Conservation (phyloP, 2,329 filamentous ascomycete genomes). For the Emydomyces testavorans region DNA sequence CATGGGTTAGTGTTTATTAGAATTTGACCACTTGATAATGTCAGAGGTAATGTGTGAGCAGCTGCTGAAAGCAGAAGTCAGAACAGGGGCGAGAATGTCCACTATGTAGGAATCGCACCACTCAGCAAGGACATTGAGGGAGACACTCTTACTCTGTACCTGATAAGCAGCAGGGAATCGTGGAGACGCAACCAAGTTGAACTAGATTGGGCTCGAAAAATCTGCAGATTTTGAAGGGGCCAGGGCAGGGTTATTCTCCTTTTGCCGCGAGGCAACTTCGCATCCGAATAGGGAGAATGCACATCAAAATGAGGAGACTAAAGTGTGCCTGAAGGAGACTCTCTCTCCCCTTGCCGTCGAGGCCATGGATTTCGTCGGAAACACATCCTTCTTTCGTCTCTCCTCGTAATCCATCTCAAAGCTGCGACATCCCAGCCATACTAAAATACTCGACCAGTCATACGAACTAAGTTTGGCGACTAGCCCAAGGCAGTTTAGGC, state of each 20-base stretch:
- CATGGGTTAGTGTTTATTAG: background rate
- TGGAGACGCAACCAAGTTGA: conserved; percentile 5
- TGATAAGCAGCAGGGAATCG: background rate
- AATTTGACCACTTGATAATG: background rate
- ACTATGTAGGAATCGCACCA: background rate
- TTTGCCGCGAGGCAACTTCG: too few relatives aligned
- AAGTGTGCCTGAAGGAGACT: too few relatives aligned
- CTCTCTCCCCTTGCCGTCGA: too few relatives aligned
- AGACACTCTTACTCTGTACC: too few relatives aligned
- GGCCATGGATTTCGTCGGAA: background rate
- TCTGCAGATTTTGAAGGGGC: too few relatives aligned
- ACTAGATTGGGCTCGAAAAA: too few relatives aligned
- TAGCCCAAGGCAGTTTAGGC: background rate
- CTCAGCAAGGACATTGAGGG: background rate
- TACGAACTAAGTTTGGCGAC: background rate
- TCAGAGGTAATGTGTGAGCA: background rate
- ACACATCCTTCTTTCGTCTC: conserved; percentile 7
- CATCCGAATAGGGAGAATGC: too few relatives aligned
- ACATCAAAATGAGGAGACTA: too few relatives aligned
- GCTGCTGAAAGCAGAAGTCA: conserved; percentile 1
- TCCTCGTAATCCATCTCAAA: background rate
- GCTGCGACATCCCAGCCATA: background rate
- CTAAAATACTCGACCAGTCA: too few relatives aligned
- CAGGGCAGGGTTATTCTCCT: too few relatives aligned
- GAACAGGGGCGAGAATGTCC: background rate